Evolutionary conservation across 805 yeast genomes (phyloP).

Genomic region (Saccharomycopsis sp.): DNA sequence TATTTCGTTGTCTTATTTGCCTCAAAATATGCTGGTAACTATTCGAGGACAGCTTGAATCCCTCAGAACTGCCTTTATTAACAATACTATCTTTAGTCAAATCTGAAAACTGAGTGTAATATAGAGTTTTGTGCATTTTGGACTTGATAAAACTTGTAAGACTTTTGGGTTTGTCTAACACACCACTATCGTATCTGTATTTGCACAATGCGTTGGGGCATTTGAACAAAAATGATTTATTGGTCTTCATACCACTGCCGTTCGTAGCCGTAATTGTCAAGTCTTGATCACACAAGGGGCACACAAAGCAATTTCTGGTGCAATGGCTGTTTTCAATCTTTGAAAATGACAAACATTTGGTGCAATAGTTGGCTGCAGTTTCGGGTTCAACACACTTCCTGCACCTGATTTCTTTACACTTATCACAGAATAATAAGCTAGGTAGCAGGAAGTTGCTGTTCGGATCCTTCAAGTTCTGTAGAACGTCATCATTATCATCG

Average conservation of each 20-base stretch:
- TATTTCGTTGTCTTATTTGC: neutral
- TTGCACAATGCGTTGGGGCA: conserved; percentile 29
- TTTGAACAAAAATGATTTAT: conserved; percentile 32
- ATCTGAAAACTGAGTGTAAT: conserved; percentile 11
- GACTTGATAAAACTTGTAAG: conserved; percentile 26
- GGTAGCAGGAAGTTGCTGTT: conserved; percentile 19
- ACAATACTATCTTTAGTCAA: conserved; percentile 22
- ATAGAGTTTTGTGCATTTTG: conserved; percentile 13
- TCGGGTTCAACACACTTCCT: conserved; percentile 24
- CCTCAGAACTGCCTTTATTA: neutral
- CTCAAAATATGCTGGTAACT: neutral
- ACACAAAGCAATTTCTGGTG: conserved; percentile 28
- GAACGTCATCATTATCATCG: neutral
- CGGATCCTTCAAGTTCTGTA: conserved; percentile 20
- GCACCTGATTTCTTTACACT: conserved; percentile 27
- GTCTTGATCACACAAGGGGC: conserved; percentile 27
- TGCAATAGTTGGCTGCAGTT: conserved; percentile 25
- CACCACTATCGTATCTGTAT: conserved; percentile 31
- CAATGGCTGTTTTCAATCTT: conserved; percentile 22
- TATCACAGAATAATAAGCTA: conserved; percentile 25
- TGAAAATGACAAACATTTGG: conserved; percentile 23
- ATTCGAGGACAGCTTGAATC: neutral
- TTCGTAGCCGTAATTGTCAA: conserved; percentile 21
- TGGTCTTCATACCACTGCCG: conserved; percentile 22
- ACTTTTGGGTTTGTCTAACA: conserved; percentile 35